A percentile compares a stretch with the other conserved stretches of the same genome.
Conservation (phyloP, 441 rosid species). For the Arabidopsis hybrid region DNA sequence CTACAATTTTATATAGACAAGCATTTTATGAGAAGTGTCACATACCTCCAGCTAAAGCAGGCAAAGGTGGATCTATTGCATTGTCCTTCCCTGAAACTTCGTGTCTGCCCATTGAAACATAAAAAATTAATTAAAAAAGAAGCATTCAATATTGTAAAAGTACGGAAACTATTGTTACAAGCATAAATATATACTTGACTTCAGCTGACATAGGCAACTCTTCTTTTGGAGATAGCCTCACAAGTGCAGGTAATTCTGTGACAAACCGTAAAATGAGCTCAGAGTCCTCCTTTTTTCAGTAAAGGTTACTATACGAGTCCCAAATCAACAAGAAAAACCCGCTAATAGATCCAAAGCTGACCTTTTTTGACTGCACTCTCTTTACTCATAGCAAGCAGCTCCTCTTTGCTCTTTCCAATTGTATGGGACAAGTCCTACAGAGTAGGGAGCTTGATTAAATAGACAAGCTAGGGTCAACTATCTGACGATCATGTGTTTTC, state of each 20-base stretch:
- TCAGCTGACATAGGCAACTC: conserved; percentile 58
- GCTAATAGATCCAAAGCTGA: conserved; percentile 42
- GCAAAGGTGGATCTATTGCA: conserved; percentile 53
- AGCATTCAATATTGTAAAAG: conserved; percentile 14
- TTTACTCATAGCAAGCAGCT: conserved; percentile 90
- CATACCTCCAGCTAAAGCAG: conserved; percentile 57
- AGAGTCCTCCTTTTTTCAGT: background rate
- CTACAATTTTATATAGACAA: conserved; percentile 17
- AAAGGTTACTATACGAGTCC: conserved; percentile 2
- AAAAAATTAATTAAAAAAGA: conserved; percentile 22
- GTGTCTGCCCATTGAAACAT: conserved; percentile 51
- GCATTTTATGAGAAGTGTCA: conserved; percentile 17
- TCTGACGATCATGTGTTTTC: background rate
- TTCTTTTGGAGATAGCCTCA: conserved; percentile 59
- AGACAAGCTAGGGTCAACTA: conserved; percentile 19
- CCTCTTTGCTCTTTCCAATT: conserved; percentile 84
- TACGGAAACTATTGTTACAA: conserved; percentile 13
- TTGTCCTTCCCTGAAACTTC: conserved; percentile 57
- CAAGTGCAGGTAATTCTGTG: conserved; percentile 55
- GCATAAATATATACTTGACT: conserved; percentile 60
- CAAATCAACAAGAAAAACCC: conserved; percentile 12
- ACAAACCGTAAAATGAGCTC: conserved; percentile 26
- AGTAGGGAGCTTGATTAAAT: conserved; percentile 23
- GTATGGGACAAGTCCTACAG: conserved; percentile 85
- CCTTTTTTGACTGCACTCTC: conserved; percentile 66